Conservation (phyloP, 441 rosid species). For the Melianthus villosus region DNA sequence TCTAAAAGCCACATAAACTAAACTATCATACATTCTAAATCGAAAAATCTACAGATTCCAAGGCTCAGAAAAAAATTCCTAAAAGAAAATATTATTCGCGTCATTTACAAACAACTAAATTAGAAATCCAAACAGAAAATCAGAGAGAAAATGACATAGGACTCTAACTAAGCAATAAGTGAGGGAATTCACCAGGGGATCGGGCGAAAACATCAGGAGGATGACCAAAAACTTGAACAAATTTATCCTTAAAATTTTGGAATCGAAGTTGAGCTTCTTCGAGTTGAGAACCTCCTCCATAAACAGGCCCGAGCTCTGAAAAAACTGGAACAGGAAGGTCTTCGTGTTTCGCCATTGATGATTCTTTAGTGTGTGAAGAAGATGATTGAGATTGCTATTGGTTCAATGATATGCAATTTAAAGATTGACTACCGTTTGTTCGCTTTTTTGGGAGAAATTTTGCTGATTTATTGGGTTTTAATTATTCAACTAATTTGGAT, state of each 20-base stretch:
- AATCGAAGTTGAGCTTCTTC: slow-evolving; percentile 68
- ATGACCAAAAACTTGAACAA: slow-evolving; percentile 37
- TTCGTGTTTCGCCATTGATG: slow-evolving; percentile 62
- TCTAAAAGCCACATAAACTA: background rate
- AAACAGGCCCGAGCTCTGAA: slow-evolving; percentile 46
- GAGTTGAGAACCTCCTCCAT: slow-evolving; percentile 54
- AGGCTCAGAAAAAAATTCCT: too few relatives aligned
- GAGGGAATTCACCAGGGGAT: slow-evolving; percentile 45
- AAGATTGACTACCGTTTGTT: too few relatives aligned
- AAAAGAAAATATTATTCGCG: too few relatives aligned
- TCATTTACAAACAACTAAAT: background rate
- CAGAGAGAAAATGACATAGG: background rate
- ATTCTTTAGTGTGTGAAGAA: too few relatives aligned
- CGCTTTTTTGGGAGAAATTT: too few relatives aligned
- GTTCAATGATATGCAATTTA: too few relatives aligned
- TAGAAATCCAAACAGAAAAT: background rate
- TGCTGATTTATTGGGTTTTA: too few relatives aligned
- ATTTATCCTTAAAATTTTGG: slow-evolving; percentile 41
- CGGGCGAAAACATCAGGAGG: slow-evolving; percentile 59
- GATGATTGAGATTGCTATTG: too few relatives aligned
- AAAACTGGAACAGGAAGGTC: slow-evolving; percentile 43
- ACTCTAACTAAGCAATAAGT: background rate
- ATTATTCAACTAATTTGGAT: too few relatives aligned
- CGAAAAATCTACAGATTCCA: too few relatives aligned
- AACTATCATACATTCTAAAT: background rate